These are phyloP conservation scores for Hyaloscypha variabilis DNA, from an alignment of 495 filamentous ascomycete species.

Conservation along the genomic window DNA sequence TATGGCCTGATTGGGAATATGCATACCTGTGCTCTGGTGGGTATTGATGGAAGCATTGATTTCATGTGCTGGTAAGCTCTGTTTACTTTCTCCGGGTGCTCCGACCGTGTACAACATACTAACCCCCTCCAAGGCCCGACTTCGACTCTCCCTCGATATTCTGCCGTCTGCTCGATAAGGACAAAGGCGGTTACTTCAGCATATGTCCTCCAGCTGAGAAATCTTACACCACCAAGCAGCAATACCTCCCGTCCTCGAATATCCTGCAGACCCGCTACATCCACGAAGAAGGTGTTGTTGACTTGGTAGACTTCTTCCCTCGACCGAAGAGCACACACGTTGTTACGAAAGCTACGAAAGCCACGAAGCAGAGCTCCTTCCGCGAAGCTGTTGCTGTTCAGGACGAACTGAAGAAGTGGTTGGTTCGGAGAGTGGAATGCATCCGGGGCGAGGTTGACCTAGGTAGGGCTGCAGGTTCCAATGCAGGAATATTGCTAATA, in stretches of 20 bases:
- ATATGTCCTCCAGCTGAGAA: conserved; percentile 52
- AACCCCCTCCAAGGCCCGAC: conserved; percentile 54
- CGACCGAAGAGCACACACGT: conserved; percentile 45
- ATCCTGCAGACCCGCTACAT: conserved; percentile 74
- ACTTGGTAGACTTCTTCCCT: conserved; percentile 74
- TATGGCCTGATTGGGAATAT: conserved; percentile 80
- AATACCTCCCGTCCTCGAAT: conserved; percentile 72
- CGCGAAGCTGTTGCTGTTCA: conserved; percentile 52
- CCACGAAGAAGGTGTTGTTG: conserved; percentile 69
- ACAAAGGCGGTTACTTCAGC: conserved; percentile 71
- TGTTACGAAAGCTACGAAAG: conserved; percentile 38
- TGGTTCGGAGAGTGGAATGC: conserved; percentile 71
- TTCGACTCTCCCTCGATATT: conserved; percentile 70
- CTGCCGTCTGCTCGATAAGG: conserved; percentile 68
- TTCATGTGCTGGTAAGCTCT: conserved; percentile 70
- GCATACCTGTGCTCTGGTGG: conserved; percentile 73
- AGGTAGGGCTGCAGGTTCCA: conserved; percentile 31
- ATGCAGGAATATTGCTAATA: not conserved
- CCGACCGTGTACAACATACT: not conserved
- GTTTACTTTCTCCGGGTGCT: not conserved
- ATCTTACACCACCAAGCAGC: conserved; percentile 63
- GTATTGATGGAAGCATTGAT: conserved; percentile 70
- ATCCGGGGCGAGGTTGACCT: conserved; percentile 62
- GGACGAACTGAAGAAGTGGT: conserved; percentile 58
- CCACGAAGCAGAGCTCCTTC: conserved; percentile 48